Conservation (phyloP, 2,329 filamentous ascomycete species). For the Myotisia sp. region DNA sequence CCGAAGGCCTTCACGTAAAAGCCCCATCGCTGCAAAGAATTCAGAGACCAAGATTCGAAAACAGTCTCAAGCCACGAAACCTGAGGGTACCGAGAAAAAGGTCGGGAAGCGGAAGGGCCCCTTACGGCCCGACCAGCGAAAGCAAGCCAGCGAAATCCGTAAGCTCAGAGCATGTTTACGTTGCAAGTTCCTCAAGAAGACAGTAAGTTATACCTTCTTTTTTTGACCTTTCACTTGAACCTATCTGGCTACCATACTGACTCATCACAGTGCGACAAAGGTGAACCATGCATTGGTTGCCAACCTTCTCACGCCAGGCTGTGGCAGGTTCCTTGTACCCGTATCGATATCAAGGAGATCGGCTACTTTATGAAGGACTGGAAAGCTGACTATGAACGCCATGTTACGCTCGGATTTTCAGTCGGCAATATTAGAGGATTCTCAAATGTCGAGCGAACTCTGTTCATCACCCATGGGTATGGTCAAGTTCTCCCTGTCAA, state of each 20-base stretch:
- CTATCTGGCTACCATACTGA: conserved; percentile 6
- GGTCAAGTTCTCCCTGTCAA: conserved; percentile 84
- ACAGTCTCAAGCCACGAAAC: conserved; percentile 56
- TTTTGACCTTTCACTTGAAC: not conserved
- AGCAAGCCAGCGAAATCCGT: conserved; percentile 91
- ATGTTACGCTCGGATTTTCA: conserved; percentile 72
- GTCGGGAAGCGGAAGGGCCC: conserved; percentile 82
- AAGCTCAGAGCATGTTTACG: conserved; percentile 86
- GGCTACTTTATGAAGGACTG: conserved; percentile 98
- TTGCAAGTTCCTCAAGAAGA: conserved; percentile 99
- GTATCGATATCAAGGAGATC: conserved; percentile 97
- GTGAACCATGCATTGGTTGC: conserved; percentile 87
- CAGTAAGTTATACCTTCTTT: conserved; percentile 28
- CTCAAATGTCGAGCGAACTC: conserved; percentile 44
- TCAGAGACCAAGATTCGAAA: conserved; percentile 76
- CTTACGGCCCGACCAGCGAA: conserved; percentile 80
- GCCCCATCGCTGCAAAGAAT: conserved; percentile 62
- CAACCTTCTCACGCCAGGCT: conserved; percentile 88
- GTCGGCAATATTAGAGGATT: conserved; percentile 90
- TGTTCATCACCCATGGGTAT: conserved; percentile 95
- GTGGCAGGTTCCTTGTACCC: conserved; percentile 95
- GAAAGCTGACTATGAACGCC: conserved; percentile 91
- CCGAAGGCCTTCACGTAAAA: conserved; percentile 55
- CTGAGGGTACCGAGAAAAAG: conserved; percentile 77
- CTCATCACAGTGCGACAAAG: conserved; percentile 60